These are phyloP conservation scores for Ascochyta koolunga DNA, from an alignment of 2,329 filamentous ascomycete species.

Conservation along the genomic window DNA sequence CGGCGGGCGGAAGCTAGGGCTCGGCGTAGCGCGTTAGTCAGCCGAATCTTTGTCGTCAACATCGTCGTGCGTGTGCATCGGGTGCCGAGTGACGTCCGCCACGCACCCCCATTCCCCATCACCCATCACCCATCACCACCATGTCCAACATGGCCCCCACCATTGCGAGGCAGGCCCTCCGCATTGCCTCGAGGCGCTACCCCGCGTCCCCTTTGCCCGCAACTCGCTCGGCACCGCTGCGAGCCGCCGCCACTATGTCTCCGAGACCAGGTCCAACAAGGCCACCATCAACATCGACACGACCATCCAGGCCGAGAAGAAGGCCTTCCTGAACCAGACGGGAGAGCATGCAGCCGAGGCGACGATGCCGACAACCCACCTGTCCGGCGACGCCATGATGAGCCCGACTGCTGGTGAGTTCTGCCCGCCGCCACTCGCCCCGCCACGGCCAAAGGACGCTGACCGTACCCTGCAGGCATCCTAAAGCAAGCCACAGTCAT, in stretches of 20 bases:
- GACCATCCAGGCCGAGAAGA: conserved; percentile 84
- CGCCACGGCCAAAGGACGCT: conserved; percentile 17
- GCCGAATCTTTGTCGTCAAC: not conserved
- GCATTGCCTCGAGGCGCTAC: conserved; percentile 60
- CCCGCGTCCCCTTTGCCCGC: conserved; percentile 51
- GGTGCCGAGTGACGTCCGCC: no score
- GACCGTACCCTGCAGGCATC: conserved; percentile 64
- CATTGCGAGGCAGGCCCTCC: conserved; percentile 76
- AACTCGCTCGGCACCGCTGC: conserved; percentile 49
- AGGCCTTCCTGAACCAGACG: conserved; percentile 70
- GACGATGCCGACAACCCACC: conserved; percentile 63
- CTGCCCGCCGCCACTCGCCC: not conserved
- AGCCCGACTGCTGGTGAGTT: conserved; percentile 74
- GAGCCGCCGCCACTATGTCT: conserved; percentile 74
- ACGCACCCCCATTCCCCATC: not conserved
- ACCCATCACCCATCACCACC: conserved; percentile 23
- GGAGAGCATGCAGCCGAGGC: conserved; percentile 62
- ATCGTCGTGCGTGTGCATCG: no score
- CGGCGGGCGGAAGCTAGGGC: not conserved
- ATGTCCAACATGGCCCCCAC: conserved; percentile 64
- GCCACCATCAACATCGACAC: conserved; percentile 84
- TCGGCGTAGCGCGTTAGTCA: not conserved
- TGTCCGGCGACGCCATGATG: conserved; percentile 71
- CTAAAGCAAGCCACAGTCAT: conserved; percentile 91
- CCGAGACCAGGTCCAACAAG: conserved; percentile 77